These are phyloP conservation scores for Triticum timopheevii DNA, from an alignment of 176 grass and related monocot genomes.

Conservation along the genomic window DNA sequence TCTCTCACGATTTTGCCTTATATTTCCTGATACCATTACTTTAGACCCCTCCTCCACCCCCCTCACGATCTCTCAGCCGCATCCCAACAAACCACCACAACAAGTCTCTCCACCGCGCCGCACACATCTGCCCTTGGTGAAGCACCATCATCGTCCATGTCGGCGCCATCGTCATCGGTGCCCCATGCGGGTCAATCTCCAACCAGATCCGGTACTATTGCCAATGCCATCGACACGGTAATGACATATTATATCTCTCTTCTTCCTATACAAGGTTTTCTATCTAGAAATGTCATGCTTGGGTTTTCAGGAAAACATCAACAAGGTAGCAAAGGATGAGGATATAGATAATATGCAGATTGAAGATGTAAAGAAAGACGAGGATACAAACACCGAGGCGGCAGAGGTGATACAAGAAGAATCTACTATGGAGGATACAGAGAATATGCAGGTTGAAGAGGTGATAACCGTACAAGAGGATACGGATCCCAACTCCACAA, in stretches of 20 bases:
- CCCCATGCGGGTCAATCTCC: neutral
- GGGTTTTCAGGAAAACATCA: neutral
- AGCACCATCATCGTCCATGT: neutral
- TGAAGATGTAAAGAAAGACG: neutral
- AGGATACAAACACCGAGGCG: neutral
- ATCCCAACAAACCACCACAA: no score
- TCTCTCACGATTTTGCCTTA: no score
- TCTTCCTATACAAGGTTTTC: neutral
- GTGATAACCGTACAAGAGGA: no score
- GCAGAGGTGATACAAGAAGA: neutral
- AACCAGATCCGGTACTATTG: neutral
- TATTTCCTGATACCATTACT: no score
- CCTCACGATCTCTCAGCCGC: no score
- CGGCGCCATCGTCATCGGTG: neutral
- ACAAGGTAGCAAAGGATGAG: neutral
- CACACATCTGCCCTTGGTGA: neutral
- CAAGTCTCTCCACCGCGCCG: no score
- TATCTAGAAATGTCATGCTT: neutral
- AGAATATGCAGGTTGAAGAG: no score
- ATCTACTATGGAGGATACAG: no score
- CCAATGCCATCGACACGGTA: neutral
- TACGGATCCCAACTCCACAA: no score
- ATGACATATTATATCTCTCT: neutral
- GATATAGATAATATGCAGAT: neutral
- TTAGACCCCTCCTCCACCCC: no score